Percentiles rank a stretch among this genome's conserved stretches.
Evolutionary conservation across 148 eudicot genomes (phyloP).

Genomic region (Rheum nobile): DNA sequence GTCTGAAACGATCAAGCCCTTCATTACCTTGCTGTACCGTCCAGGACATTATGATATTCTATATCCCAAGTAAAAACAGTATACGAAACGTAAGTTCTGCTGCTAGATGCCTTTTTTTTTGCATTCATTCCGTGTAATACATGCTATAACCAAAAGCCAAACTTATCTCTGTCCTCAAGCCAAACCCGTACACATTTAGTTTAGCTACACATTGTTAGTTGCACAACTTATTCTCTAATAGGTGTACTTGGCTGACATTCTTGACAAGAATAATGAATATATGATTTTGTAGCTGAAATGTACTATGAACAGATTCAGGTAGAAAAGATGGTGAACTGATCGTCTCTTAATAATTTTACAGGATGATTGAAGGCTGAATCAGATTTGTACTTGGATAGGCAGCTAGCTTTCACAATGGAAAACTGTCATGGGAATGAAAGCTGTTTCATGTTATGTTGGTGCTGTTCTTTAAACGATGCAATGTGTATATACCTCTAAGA

Average conservation of each 20-base stretch:
- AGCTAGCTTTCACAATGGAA: neutral
- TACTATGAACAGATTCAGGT: neutral
- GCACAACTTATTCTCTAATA: neutral
- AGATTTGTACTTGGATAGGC: neutral
- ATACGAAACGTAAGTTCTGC: neutral
- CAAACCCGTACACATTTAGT: too few species aligned
- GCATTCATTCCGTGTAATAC: neutral
- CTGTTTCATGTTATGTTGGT: neutral
- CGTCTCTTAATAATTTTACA: neutral
- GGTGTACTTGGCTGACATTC: too few species aligned
- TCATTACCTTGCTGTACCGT: conserved; percentile 69
- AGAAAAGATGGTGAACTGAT: neutral
- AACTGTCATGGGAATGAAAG: neutral
- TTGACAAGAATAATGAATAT: neutral
- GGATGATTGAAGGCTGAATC: neutral
- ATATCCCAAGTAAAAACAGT: conserved; percentile 40
- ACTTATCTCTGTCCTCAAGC: too few species aligned
- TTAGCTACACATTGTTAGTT: neutral
- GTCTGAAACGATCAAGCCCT: conserved; percentile 41
- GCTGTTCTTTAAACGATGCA: neutral
- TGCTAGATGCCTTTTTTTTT: neutral
- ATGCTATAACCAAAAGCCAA: neutral
- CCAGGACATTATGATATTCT: conserved; percentile 96
- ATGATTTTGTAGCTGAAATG: neutral
- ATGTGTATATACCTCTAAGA: conserved; percentile 1